Evolutionary conservation across 2,329 filamentous ascomycete species (phyloP), one percentile per base, ranked within the genome.

Genomic region (Cladosporium sp.): DNA sequence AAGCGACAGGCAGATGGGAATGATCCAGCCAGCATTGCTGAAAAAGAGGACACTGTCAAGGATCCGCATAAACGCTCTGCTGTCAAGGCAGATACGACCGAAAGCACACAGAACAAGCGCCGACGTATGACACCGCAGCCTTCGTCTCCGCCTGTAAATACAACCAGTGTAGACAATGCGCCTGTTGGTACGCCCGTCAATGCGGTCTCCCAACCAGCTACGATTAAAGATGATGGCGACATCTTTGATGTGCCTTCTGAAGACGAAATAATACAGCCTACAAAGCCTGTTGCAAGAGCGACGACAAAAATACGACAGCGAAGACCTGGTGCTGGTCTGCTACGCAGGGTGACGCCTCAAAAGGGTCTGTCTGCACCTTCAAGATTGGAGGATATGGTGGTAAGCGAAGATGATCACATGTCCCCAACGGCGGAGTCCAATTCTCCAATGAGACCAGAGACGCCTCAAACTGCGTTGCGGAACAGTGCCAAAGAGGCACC

Each of bases 341-440:
- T 72, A 12, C 49, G 65, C 2, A 69, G 66, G 4, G 52, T 65
- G 8, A 69, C 68, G 1, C 69, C 71, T 32, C 67, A 67, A 14
- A 73, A 74, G 57, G 71, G 73, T 30, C 55, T 68, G 1, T 75
- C 74, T 28, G 75, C 74, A 4, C 75, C 74, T 7, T 72, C 70
- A 18, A 71, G 73, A 3, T 65, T 77, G 18, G 67, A 67, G 12
- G 69, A 74, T 18, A 76, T 77, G 74, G 54, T 77, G 6, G 58
- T 61, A 2, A 55, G 60, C 7, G 71, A 74, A 51, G 69, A 70
- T 32, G 61, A 66, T n/a, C 14, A 38, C 14, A 47, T 8, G 10
- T 44, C 52, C 2, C 36, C 6, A 14, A 14, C 26, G 2, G 26
- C 71, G 14, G 69, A 71, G 4, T 71, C 68, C 3, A 57, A 32